A percentile compares a stretch with the other conserved stretches of the same genome.
Conservation (phyloP, 441 rosid genomes). For the Pelargonium fulgidum region DNA sequence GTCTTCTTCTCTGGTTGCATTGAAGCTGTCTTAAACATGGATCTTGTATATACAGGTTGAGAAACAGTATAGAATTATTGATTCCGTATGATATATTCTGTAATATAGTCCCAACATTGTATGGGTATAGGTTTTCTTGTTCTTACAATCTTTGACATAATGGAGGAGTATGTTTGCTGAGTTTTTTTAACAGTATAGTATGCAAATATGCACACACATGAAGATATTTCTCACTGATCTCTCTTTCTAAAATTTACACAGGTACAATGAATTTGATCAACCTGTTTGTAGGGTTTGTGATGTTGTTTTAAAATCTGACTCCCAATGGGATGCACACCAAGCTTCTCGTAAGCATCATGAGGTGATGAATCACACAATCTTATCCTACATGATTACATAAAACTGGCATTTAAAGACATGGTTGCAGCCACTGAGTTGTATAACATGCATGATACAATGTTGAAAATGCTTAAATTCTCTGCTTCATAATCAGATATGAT, state of each 20-base stretch:
- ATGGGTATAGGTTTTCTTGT: too few relatives aligned
- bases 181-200: neutral
- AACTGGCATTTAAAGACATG: neutral
- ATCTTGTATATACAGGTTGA: too few relatives aligned
- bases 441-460: neutral
- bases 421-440: neutral
- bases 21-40: too few relatives aligned
- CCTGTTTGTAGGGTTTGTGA: slow-evolving; percentile 82
- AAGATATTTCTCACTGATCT: neutral
- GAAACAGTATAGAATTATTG: too few relatives aligned
- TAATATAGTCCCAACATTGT: too few relatives aligned
- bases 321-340: slow-evolving; percentile 89
- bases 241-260: slow-evolving; percentile 19
- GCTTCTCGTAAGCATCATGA: slow-evolving; percentile 88
- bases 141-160: neutral
- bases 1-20: too few relatives aligned
- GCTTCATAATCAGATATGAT: neutral
- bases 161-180: neutral
- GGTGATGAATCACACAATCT: slow-evolving; percentile 30
- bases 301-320: slow-evolving; percentile 67
- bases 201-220: neutral
- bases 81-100: too few relatives aligned
- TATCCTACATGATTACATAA: neutral
- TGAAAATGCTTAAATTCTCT: neutral
- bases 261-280: slow-evolving; percentile 85